Conservation (phyloP, 805 yeast genomes). For the Barnettozyma botsteinii region DNA sequence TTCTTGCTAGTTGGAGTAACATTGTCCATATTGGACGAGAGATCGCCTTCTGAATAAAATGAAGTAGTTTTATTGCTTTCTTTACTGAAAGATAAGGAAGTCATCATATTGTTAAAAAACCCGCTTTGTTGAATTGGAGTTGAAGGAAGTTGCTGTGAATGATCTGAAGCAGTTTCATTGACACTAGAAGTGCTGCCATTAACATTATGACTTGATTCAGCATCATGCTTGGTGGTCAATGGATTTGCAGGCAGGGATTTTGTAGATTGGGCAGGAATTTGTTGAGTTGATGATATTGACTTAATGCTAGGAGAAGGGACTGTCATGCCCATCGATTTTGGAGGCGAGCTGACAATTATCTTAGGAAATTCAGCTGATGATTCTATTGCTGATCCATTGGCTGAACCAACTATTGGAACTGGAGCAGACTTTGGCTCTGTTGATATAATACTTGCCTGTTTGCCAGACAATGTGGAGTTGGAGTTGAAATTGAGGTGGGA, state of each 20-base stretch:
- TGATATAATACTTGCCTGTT: neutral
- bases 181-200: constrained; percentile 20
- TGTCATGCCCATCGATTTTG: constrained; percentile 6
- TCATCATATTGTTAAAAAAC: constrained; percentile 21
- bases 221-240: constrained; percentile 46
- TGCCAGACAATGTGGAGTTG: neutral
- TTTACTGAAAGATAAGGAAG: constrained; percentile 13
- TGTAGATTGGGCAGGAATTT: constrained; percentile 5
- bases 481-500: no score
- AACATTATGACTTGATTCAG: constrained; percentile 25
- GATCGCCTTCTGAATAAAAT: constrained; percentile 2
- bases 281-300: constrained; percentile 4
- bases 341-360: constrained; percentile 7
- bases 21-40: constrained; percentile 1
- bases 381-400: no score
- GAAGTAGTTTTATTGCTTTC: constrained; percentile 1
- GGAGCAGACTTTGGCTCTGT: neutral
- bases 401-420: neutral
- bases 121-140: constrained; percentile 16
- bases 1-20: constrained; percentile 3
- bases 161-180: constrained; percentile 14
- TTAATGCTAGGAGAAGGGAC: constrained; percentile 5
- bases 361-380: neutral
- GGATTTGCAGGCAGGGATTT: constrained; percentile 48
- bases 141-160: constrained; percentile 12